Evolutionary conservation across 2,329 filamentous ascomycete genomes (phyloP), one percentile per base, ranked within the genome.

Genomic region (Emergomyces pasteurianus): DNA sequence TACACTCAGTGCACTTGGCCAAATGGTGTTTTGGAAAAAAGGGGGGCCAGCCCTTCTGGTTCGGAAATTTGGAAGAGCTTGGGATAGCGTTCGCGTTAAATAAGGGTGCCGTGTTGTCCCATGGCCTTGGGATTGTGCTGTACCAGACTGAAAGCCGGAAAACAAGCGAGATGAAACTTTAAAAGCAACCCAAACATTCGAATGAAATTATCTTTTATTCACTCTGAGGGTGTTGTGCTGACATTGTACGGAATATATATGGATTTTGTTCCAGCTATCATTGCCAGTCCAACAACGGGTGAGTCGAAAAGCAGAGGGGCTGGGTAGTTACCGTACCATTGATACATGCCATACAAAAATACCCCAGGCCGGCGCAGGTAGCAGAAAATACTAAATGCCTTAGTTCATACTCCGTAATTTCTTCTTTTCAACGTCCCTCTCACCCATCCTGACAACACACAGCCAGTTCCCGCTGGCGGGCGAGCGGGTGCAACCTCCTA

Each of bases 401-500:
- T 46, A 21, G n/a, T n/a, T 3, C n/a, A 46, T 46, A 46, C 43
- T 9, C 6, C 9, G 12, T 26, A 21, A 31, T 31, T n/a, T 34
- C 28, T 34, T 31, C n/a, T 18, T n/a, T 16, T 36, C 46, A 26
- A 21, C 6, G 8, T 21, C 42, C 42, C 21, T 46, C 3, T 10
- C 42, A 31, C 31, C 16, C 16, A 21, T 10, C 18, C 34, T 36
- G 5, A 6, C 1, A 6, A 21, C n/a, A 6, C 2, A 2, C 14
- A 31, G 26, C 26, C 28, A 6, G 16, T 31, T n/a, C n/a, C 28
- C 50, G 14, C 47, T 36, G 21, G 23, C 26, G 38, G 38, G 55
- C 40, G 38, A 31, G 21, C 55, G 55, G 55, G 55, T 57, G 55
- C 55, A 57, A 57, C 55, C 38, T 57, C 40, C 18, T 21, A 43